Evolutionary conservation across 176 grass and related monocot species (phyloP).

Genomic region (Neostapfia colusana): DNA sequence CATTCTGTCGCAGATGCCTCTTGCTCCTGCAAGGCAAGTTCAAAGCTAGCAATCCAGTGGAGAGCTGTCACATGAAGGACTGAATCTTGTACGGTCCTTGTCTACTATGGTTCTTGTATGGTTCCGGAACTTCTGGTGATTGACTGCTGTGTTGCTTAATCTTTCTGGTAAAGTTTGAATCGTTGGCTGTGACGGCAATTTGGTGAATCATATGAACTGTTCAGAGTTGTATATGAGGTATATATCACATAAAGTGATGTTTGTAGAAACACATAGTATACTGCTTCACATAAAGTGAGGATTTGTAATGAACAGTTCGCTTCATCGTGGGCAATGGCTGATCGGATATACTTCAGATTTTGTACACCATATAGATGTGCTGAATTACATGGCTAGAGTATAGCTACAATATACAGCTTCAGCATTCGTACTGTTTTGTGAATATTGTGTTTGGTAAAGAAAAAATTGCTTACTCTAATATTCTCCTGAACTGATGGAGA

Average conservation of each 20-base stretch:
- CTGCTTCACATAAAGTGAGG: constrained; percentile 10
- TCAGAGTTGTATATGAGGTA: not conserved
- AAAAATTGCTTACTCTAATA: not conserved
- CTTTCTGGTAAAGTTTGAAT: constrained; percentile 27
- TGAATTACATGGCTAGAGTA: not conserved
- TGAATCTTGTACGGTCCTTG: not conserved
- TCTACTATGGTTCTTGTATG: constrained; percentile 10
- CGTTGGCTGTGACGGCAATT: constrained; percentile 20
- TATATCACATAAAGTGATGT: not conserved
- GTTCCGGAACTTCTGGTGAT: constrained; percentile 13
- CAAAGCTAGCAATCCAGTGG: constrained; percentile 27
- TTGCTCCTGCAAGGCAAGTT: not conserved
- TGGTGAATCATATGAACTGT: constrained; percentile 18
- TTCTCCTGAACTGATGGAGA: not conserved
- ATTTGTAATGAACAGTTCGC: not conserved
- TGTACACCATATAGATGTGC: not conserved
- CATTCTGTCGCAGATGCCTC: constrained; percentile 16
- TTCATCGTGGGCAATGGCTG: not conserved
- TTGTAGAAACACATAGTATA: not conserved
- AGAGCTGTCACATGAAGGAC: constrained; percentile 23
- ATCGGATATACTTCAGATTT: constrained; percentile 9
- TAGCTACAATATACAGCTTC: no score
- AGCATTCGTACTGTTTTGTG: no score
- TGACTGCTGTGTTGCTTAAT: constrained; percentile 20
- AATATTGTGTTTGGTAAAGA: constrained; percentile 2